Base-by-base conservation (phyloP, 1,284 basidiomycete genomes). In the Tylopilus sp. region DNA sequence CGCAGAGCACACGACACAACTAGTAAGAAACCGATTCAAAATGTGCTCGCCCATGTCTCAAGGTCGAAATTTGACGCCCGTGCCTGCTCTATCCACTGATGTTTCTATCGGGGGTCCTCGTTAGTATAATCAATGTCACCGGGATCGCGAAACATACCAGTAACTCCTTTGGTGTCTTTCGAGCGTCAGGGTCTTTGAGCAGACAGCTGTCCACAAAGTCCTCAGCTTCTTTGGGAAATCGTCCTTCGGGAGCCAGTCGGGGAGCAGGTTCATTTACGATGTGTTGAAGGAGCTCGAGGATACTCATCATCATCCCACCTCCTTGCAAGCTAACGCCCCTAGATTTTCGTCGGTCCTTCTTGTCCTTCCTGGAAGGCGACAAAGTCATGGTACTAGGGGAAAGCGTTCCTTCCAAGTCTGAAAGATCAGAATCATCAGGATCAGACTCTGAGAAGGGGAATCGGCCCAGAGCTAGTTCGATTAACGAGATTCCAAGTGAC, bases 251-350 rank as follows among this genome's bases (percentile, higher is more conserved):
- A 13, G 81, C 81, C 48, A 97, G 70, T 58, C 81, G 74, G 26
- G 94, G 94, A 26, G 94, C 92, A 16, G 94, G 92, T 68, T 97
- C 94, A 61, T 96, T 94, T 51, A 99, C 97, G 61, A 99, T 98
- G 63, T 97, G 93, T 63, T 99, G 96, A 62, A 99, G 76, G 31
- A 99, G 71, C 71, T 99, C 96, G 40, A 99, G 77, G 63, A 99
- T 99, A 57, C 88, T 92, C 92, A 99, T 96, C 58, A 92, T 94
- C 82, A 89, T 90, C 12, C 86, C 88, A 4, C 89, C 89, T 33
- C 92, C 93, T 63, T 92, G 90, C 54, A 97, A 73, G 56, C 82
- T 87, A 46, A 96, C 93, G 41, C 93, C 92, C 59, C 82, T 86
- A 60, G 83, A 85, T 74, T 88, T 86, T 60, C 76, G 72, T 63